Evolutionary conservation across 345 rosid genomes (phyloP).

Genomic region (Sonneratia alba): DNA sequence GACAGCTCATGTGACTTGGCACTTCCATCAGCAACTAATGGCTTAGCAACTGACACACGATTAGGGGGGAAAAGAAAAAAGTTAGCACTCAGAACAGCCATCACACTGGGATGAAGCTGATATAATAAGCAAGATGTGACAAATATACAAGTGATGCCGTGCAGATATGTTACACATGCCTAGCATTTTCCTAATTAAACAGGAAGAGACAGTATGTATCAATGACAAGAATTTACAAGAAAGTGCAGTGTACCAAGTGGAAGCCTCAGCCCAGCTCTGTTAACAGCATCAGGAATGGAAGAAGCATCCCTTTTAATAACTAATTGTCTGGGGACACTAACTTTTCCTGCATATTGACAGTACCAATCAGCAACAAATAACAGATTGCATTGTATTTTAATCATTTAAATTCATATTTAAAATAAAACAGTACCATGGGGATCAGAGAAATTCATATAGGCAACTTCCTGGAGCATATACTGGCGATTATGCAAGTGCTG

Average conservation of each 20-base stretch:
- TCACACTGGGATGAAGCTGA: not conserved
- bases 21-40: slow-evolving; percentile 70
- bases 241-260: slow-evolving; percentile 42
- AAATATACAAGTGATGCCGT: not conserved
- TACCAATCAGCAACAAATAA: not conserved
- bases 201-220: not conserved
- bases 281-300: slow-evolving; percentile 50
- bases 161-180: not conserved
- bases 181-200: slow-evolving; percentile 1
- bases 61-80: too few species aligned
- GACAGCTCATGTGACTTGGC: slow-evolving; percentile 70
- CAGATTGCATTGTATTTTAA: not conserved
- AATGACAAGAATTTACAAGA: not conserved
- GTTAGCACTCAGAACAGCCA: not conserved
- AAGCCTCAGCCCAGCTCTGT: slow-evolving; percentile 46
- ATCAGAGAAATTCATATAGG: slow-evolving; percentile 56
- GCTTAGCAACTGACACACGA: slow-evolving; percentile 56
- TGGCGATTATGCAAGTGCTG: slow-evolving; percentile 66
- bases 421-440: slow-evolving; percentile 27
- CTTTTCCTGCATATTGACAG: slow-evolving; percentile 37
- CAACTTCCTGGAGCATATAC: slow-evolving; percentile 77
- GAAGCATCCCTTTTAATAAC: slow-evolving; percentile 58
- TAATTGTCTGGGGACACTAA: slow-evolving; percentile 54
- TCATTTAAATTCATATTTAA: not conserved
- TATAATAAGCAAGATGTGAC: not conserved